phyloP scores from a whole-genome alignment of 2,329 filamentous ascomycete genomes.

The Helminthosporium solani region DNA sequence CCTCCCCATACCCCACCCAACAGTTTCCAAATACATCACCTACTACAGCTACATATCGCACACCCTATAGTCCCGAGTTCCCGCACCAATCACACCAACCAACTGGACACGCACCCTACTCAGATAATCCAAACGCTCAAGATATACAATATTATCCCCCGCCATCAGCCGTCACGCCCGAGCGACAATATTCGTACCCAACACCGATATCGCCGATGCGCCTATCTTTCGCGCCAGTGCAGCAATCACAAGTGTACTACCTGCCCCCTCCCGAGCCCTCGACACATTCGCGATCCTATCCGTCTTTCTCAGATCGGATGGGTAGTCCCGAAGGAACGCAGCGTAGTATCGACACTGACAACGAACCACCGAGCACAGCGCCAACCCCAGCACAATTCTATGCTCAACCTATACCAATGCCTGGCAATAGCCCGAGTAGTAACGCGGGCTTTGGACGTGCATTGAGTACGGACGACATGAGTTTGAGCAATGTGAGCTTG shows the following conservation, averaged over 20 bases:
- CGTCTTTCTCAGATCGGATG: constrained; percentile 16
- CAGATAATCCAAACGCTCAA: constrained; percentile 10
- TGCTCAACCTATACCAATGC: constrained; percentile 24
- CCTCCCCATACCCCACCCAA: constrained; percentile 17
- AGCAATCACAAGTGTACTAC: constrained; percentile 31
- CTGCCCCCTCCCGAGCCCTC: constrained; percentile 25
- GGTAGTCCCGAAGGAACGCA: constrained; percentile 17
- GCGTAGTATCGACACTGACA: constrained; percentile 18
- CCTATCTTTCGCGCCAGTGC: constrained; percentile 9
- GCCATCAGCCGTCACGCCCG: constrained; percentile 3
- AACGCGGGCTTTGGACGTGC: not conserved
- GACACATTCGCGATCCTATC: constrained; percentile 12
- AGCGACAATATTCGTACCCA: constrained; percentile 27
- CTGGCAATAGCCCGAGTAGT: constrained; percentile 9
- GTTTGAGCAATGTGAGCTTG: constrained; percentile 1
- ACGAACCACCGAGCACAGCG: constrained; percentile 18
- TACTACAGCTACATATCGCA: constrained; percentile 15
- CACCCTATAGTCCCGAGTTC: constrained; percentile 13
- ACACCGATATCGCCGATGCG: constrained; percentile 20
- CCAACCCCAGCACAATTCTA: constrained; percentile 41
- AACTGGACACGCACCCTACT: constrained; percentile 15
- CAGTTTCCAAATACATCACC: constrained; percentile 19
- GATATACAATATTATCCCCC: constrained; percentile 26
- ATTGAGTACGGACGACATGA: constrained; percentile 2
- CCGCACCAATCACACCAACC: constrained; percentile 12